phyloP scores from a whole-genome alignment of 768 basidiomycete species.

The Boletellus emodensis region DNA sequence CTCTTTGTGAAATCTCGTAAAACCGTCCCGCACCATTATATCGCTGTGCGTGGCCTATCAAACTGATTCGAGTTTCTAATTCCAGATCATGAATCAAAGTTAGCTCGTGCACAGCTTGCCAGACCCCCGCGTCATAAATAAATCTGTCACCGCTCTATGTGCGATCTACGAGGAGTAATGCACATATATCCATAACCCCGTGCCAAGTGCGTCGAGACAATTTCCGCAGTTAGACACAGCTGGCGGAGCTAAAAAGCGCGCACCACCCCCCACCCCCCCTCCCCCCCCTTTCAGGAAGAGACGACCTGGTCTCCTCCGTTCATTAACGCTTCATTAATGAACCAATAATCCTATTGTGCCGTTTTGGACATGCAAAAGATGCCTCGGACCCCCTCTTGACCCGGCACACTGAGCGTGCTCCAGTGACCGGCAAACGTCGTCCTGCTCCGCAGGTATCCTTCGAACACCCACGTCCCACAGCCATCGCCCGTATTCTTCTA shows the following conservation, averaged over 20 bases:
- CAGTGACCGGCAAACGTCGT: constrained; percentile 53
- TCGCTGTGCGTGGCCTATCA: constrained; percentile 8
- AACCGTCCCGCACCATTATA: constrained; percentile 1
- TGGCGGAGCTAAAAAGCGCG: constrained; percentile 1
- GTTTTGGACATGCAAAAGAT: constrained; percentile 57
- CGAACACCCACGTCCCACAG: constrained; percentile 53
- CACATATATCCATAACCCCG: constrained; percentile 10
- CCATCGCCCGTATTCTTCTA: constrained; percentile 41
- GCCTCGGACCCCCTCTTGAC: constrained; percentile 39
- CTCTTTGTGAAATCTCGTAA: constrained; percentile 15
- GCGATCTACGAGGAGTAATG: constrained; percentile 10
- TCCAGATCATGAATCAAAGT: constrained; percentile 19
- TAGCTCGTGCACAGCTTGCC: constrained; percentile 17
- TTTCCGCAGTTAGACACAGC: constrained; percentile 23
- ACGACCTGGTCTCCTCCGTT: constrained; percentile 17
- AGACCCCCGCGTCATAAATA: constrained; percentile 1
- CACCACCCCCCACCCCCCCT: background rate
- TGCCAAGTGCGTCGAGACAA: constrained; percentile 14
- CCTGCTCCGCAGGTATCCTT: constrained; percentile 49
- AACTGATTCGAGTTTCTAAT: constrained; percentile 12
- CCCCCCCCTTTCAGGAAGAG: background rate
- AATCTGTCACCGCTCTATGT: constrained; percentile 9
- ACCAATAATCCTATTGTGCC: constrained; percentile 26
- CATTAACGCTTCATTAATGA: constrained; percentile 26
- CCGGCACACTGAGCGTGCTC: constrained; percentile 36